These are phyloP conservation scores for Phytomonas francai DNA, from an alignment of 208 protist species.

Conservation along the genomic window DNA sequence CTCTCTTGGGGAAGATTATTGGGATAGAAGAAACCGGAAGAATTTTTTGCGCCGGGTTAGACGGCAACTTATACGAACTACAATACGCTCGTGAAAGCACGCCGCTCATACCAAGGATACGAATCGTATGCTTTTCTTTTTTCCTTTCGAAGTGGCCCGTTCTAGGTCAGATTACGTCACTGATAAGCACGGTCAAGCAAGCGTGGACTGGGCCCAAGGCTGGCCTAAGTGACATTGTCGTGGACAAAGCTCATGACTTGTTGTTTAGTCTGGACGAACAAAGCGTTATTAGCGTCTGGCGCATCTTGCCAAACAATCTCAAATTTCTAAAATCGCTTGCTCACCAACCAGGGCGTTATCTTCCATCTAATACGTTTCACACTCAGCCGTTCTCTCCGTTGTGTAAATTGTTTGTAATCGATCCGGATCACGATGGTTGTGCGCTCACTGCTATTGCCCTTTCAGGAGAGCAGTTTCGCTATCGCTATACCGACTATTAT, in stretches of 20 bases:
- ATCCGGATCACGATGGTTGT: constrained; percentile 57
- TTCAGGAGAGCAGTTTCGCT: constrained; percentile 82
- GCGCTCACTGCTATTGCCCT: constrained; percentile 50
- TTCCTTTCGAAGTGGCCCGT: constrained; percentile 43
- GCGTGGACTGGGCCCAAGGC: constrained; percentile 45
- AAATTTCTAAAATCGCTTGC: constrained; percentile 30
- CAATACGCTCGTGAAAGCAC: constrained; percentile 66
- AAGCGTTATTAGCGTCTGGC: constrained; percentile 64
- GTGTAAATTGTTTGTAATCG: constrained; percentile 58
- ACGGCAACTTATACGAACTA: constrained; percentile 78
- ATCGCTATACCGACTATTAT: constrained; percentile 50
- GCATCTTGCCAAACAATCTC: constrained; percentile 40
- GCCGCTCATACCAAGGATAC: constrained; percentile 50
- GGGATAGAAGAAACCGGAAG: constrained; percentile 31
- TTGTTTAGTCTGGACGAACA: constrained; percentile 65
- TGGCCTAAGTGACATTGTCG: constrained; percentile 58
- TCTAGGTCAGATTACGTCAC: constrained; percentile 43
- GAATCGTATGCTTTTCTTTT: constrained; percentile 59
- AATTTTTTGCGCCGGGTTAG: constrained; percentile 73
- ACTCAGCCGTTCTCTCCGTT: constrained; percentile 15
- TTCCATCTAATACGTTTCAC: constrained; percentile 3
- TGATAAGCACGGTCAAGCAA: constrained; percentile 33
- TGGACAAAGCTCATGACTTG: constrained; percentile 48
- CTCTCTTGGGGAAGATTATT: constrained; percentile 55
- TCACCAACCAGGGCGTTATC: constrained; percentile 25